These are phyloP conservation scores for Cucurbita moschata DNA, from an alignment of 306 rosid genomes.

Conservation along the genomic window DNA sequence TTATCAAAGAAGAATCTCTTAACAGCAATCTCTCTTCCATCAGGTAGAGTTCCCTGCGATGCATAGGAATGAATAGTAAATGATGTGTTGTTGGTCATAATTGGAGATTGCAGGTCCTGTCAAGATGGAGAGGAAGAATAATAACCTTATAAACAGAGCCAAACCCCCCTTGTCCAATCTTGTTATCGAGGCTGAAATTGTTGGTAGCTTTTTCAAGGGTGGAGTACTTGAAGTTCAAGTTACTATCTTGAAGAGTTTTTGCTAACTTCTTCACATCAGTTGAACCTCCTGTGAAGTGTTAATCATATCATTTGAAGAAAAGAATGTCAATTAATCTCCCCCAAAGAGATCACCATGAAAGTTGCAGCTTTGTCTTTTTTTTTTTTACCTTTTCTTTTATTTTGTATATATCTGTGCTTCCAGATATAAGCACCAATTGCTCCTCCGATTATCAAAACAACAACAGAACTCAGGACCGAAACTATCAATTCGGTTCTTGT, in stretches of 20 bases:
- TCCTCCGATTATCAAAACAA: constrained; percentile 35
- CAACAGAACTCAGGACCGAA: constrained; percentile 49
- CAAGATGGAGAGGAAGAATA: constrained; percentile 9
- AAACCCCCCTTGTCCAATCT: constrained; percentile 93
- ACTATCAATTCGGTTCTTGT: constrained; percentile 24
- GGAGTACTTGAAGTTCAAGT: constrained; percentile 82
- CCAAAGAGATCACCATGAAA: background rate
- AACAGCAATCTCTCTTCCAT: constrained; percentile 90
- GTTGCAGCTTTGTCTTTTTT: background rate
- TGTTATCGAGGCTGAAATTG: constrained; percentile 43
- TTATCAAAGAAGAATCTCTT: constrained; percentile 79
- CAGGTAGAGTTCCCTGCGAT: constrained; percentile 50
- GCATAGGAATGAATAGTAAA: background rate
- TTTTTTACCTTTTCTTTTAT: constrained; percentile 71
- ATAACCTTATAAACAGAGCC: constrained; percentile 84
- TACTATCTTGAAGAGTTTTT: constrained; percentile 49
- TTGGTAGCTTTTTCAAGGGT: constrained; percentile 74
- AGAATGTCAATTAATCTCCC: background rate
- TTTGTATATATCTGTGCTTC: constrained; percentile 62
- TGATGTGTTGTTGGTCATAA: background rate
- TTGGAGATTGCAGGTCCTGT: background rate
- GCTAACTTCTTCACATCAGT: constrained; percentile 48
- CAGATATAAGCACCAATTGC: constrained; percentile 45
- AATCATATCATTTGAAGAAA: background rate
- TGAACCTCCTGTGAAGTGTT: constrained; percentile 32